A percentile compares a stretch with the other conserved stretches of the same genome.
These are phyloP conservation scores for Polytrichum formosum DNA, from an alignment of 225 moss, liverwort and hornwort species.

Conservation along the genomic window DNA sequence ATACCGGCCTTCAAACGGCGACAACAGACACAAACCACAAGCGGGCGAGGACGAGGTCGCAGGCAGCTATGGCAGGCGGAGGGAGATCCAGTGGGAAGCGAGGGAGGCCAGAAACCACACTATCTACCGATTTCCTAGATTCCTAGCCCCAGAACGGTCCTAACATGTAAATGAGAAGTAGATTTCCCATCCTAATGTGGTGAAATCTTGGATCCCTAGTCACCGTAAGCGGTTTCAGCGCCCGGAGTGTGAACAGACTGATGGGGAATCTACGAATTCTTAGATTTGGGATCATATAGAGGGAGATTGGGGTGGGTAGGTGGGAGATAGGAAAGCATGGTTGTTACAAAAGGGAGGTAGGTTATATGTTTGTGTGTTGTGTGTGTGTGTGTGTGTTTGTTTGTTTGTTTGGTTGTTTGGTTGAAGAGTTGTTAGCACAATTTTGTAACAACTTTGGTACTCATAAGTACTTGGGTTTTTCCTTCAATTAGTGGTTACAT, in stretches of 20 bases:
- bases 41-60: background rate
- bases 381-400: no score
- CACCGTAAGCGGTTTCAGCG: conserved; percentile 8
- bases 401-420: background rate
- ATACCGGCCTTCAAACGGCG: background rate
- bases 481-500: no score
- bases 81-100: background rate
- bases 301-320: conserved; percentile 2
- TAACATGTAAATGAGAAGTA: rapidly evolving
- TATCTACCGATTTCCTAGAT: background rate
- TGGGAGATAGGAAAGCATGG: conserved; percentile 11
- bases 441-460: conserved; percentile 15
- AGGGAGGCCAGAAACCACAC: background rate
- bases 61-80: background rate
- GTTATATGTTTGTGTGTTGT: no score
- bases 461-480: no score
- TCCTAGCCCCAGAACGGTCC: background rate
- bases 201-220: background rate
- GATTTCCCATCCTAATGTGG: background rate
- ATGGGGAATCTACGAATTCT: background rate
- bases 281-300: background rate
- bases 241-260: conserved; percentile 17
- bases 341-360: background rate
- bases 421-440: conserved; percentile 15
- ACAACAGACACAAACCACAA: conserved; percentile 1